Evolutionary conservation across 2,329 filamentous ascomycete species (phyloP).

Genomic region (Fusarium humuli): DNA sequence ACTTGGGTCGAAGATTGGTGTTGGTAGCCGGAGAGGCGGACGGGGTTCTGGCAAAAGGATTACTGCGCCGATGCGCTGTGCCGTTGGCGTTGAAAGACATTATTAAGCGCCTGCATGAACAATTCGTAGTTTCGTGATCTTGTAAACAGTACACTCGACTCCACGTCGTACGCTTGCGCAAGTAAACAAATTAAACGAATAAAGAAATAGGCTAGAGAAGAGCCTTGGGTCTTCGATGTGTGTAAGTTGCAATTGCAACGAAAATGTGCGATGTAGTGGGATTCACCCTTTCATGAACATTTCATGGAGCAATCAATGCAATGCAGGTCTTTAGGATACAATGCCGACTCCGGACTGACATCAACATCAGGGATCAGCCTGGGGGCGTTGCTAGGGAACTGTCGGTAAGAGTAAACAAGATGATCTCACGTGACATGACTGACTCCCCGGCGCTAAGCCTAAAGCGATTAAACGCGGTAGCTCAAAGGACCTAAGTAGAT

Average conservation of each 20-base stretch:
- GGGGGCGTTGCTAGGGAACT: slow-evolving; percentile 46
- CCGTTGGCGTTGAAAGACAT: slow-evolving; percentile 54
- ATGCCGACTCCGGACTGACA: slow-evolving; percentile 30
- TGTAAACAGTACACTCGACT: slow-evolving; percentile 20
- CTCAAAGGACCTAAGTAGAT: slow-evolving; percentile 9
- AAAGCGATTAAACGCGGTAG: slow-evolving; percentile 27
- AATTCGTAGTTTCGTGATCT: slow-evolving; percentile 38
- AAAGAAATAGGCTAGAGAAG: slow-evolving; percentile 11
- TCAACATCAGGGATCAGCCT: slow-evolving; percentile 35
- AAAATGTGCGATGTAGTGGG: slow-evolving; percentile 39
- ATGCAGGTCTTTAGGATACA: slow-evolving; percentile 34
- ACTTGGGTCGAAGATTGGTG: slow-evolving; percentile 74
- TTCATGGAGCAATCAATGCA: slow-evolving; percentile 44
- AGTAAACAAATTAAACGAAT: slow-evolving; percentile 44
- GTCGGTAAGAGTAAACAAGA: slow-evolving; percentile 47
- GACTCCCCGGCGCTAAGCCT: slow-evolving; percentile 19
- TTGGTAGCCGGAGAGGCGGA: slow-evolving; percentile 73
- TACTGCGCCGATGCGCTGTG: slow-evolving; percentile 77
- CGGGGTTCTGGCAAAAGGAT: slow-evolving; percentile 79
- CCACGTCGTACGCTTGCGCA: slow-evolving; percentile 22
- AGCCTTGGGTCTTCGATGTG: slow-evolving; percentile 4
- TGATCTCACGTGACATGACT: slow-evolving; percentile 37
- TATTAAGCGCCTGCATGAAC: slow-evolving; percentile 44
- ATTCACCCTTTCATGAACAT: slow-evolving; percentile 43
- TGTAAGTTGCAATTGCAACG: slow-evolving; percentile 39